These are phyloP conservation scores for Pascua sp. DNA, from an alignment of 1,284 basidiomycete species.

Conservation along the genomic window DNA sequence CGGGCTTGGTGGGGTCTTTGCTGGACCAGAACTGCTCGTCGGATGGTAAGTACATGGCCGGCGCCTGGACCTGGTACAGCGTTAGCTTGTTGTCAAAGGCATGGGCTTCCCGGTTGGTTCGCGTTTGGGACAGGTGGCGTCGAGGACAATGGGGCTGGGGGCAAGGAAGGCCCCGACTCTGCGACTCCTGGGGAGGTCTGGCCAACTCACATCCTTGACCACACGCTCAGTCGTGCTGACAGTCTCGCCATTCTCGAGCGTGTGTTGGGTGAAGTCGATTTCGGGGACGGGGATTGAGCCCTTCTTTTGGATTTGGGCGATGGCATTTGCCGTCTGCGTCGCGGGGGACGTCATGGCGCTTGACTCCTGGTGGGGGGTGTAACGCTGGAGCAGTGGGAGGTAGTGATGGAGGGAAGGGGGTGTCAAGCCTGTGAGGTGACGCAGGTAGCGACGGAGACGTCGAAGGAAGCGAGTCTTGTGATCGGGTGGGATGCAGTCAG, in stretches of 20 bases:
- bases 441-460: too few species aligned
- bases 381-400: background rate
- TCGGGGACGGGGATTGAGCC: constrained; percentile 57
- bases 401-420: constrained; percentile 1
- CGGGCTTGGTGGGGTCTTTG: constrained; percentile 80
- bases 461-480: too few species aligned
- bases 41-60: constrained; percentile 86
- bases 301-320: constrained; percentile 43
- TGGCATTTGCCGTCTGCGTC: constrained; percentile 45
- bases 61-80: constrained; percentile 74
- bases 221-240: constrained; percentile 60
- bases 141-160: background rate
- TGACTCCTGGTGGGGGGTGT: constrained; percentile 2
- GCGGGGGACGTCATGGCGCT: constrained; percentile 36
- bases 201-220: constrained; percentile 49
- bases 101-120: background rate
- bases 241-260: constrained; percentile 78
- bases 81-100: background rate
- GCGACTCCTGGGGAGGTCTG: background rate
- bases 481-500: too few species aligned
- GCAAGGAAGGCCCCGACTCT: background rate
- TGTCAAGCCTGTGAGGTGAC: background rate
- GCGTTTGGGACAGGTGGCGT: background rate
- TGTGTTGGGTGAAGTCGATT: constrained; percentile 84
- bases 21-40: constrained; percentile 89